These are phyloP conservation scores for Saccharomycopsis synnaedendra DNA, from an alignment of 805 yeast genomes.

Conservation along the genomic window DNA sequence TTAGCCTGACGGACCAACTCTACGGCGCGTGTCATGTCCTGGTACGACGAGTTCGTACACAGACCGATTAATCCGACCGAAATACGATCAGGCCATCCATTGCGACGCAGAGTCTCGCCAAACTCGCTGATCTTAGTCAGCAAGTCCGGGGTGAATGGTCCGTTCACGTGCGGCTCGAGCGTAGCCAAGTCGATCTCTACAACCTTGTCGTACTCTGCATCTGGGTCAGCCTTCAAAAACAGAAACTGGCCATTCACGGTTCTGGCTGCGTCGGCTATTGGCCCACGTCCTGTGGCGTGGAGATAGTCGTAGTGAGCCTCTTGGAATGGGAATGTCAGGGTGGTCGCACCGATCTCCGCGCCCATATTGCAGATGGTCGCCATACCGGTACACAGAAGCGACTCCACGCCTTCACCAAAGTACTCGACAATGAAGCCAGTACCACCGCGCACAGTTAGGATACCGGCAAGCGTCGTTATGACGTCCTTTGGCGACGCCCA, in stretches of 20 bases:
- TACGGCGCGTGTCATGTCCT: constrained; percentile 96
- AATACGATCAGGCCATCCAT: constrained; percentile 79
- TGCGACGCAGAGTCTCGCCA: constrained; percentile 54
- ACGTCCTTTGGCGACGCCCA: constrained; percentile 98
- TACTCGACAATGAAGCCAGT: constrained; percentile 95
- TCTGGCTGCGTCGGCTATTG: constrained; percentile 73
- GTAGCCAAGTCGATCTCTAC: constrained; percentile 79
- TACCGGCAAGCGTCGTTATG: constrained; percentile 85
- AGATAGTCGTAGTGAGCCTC: constrained; percentile 65
- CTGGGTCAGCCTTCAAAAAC: constrained; percentile 74
- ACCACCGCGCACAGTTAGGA: constrained; percentile 93
- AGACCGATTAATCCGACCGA: constrained; percentile 96
- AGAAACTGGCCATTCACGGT: constrained; percentile 38
- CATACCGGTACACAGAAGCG: constrained; percentile 96
- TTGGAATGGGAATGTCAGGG: constrained; percentile 91
- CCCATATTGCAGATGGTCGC: constrained; percentile 99
- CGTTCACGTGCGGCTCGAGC: constrained; percentile 91
- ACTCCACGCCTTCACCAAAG: constrained; percentile 87
- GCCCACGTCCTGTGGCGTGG: constrained; percentile 71
- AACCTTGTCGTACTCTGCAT: constrained; percentile 84
- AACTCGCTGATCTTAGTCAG: constrained; percentile 85
- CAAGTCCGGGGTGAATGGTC: constrained; percentile 97
- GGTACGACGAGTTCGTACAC: constrained; percentile 96
- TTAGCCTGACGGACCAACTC: constrained; percentile 84
- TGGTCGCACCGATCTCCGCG: constrained; percentile 98